phyloP scores from a whole-genome alignment of 2,329 filamentous ascomycete species.

The Thermoascus crustaceus region DNA sequence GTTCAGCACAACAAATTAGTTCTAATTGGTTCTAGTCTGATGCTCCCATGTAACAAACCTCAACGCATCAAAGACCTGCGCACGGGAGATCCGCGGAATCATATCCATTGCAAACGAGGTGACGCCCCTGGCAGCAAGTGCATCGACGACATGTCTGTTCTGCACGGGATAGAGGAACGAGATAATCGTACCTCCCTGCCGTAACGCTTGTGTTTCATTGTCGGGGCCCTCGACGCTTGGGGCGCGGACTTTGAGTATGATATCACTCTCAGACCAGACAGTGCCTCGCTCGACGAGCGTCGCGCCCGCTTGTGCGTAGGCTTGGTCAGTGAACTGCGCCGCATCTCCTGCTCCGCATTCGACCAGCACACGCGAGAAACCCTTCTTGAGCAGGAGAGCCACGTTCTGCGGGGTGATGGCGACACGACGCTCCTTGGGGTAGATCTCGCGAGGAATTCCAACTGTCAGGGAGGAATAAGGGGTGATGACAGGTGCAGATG shows the following conservation, averaged over 20 bases:
- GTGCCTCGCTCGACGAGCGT: conserved; percentile 60
- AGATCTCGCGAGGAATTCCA: conserved; percentile 73
- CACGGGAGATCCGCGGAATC: conserved; percentile 81
- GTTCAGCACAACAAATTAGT: conserved; percentile 2
- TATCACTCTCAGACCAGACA: conserved; percentile 69
- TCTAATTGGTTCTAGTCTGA: not conserved
- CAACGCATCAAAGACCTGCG: conserved; percentile 79
- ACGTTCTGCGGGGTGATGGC: conserved; percentile 81
- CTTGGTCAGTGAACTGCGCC: conserved; percentile 69
- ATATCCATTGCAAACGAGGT: conserved; percentile 88
- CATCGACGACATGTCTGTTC: conserved; percentile 67
- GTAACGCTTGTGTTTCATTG: conserved; percentile 61
- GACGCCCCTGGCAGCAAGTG: conserved; percentile 60
- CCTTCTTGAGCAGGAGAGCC: conserved; percentile 73
- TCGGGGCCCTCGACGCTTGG: conserved; percentile 52
- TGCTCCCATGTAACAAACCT: conserved; percentile 21
- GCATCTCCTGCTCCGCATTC: conserved; percentile 71
- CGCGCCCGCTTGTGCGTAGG: conserved; percentile 70
- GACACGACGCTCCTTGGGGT: conserved; percentile 69
- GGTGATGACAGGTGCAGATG: conserved; percentile 10
- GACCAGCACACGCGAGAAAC: conserved; percentile 67
- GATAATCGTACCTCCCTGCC: conserved; percentile 64
- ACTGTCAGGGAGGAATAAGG: conserved; percentile 68
- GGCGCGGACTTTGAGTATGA: conserved; percentile 75
- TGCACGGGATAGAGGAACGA: conserved; percentile 77